These are phyloP conservation scores for Thielaviopsis populi DNA, from an alignment of 2,329 filamentous ascomycete genomes.

Conservation along the genomic window DNA sequence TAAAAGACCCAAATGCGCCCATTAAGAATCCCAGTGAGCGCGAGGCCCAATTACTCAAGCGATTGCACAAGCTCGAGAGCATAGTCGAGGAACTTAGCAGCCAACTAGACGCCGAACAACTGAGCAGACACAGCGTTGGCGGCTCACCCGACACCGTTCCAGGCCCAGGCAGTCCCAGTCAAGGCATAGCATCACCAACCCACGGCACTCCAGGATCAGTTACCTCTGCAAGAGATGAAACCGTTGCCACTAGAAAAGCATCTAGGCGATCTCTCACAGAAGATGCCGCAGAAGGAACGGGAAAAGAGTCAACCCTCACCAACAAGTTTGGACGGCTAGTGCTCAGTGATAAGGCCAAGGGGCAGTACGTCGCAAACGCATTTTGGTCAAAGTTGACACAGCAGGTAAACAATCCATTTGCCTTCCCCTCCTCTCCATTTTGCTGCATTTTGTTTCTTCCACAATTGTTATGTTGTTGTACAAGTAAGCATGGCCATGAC, in stretches of 20 bases:
- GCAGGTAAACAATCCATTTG: constrained; percentile 36
- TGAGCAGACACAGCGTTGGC: constrained; percentile 6
- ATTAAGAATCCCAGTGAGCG: constrained; percentile 44
- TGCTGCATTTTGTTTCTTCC: background rate
- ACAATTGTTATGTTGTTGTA: background rate
- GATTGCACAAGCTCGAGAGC: constrained; percentile 56
- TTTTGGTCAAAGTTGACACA: constrained; percentile 66
- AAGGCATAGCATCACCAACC: constrained; percentile 5
- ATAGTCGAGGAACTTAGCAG: constrained; percentile 57
- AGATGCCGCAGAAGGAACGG: constrained; percentile 6
- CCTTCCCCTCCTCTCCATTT: background rate
- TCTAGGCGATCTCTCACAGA: background rate
- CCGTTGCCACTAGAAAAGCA: background rate
- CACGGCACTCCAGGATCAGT: constrained; percentile 11
- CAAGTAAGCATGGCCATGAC: background rate
- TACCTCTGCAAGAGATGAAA: background rate
- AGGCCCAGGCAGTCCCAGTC: constrained; percentile 2
- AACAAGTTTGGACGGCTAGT: constrained; percentile 17
- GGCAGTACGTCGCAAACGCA: constrained; percentile 53
- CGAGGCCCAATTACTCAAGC: constrained; percentile 55
- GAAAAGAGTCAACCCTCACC: constrained; percentile 6
- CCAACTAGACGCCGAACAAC: constrained; percentile 43
- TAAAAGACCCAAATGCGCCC: constrained; percentile 51
- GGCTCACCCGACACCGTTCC: constrained; percentile 11
- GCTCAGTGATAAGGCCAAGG: constrained; percentile 17